Conservation (phyloP, 352 stramenopile genomes). For the Phytophthora hybrid region DNA sequence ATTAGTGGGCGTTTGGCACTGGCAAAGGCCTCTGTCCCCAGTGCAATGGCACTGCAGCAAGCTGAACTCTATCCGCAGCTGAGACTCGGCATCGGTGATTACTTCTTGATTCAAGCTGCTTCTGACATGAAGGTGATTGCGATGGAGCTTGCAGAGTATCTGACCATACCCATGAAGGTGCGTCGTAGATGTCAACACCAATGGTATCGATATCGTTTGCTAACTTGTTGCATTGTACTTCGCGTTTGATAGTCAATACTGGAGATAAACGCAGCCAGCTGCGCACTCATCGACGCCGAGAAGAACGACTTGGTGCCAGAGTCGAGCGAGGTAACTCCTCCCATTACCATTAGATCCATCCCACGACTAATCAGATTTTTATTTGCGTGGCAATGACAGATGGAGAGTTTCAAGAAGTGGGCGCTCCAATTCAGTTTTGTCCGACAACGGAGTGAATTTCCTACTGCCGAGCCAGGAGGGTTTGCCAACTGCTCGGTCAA, state of each 20-base stretch:
- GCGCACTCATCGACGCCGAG: slow-evolving; percentile 51
- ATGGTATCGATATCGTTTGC: background rate
- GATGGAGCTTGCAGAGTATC: slow-evolving; percentile 72
- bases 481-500: slow-evolving; percentile 71
- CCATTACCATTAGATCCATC: background rate
- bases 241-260: slow-evolving; percentile 36
- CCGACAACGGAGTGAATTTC: slow-evolving; percentile 47
- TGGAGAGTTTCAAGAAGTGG: slow-evolving; percentile 82
- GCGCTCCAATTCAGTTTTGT: slow-evolving; percentile 70
- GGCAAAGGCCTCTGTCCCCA: slow-evolving; percentile 39
- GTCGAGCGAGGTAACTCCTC: slow-evolving; percentile 46
- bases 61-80: slow-evolving; percentile 62
- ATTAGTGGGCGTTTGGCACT: slow-evolving; percentile 66
- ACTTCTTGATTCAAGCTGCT: slow-evolving; percentile 51
- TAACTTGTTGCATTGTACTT: background rate
- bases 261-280: slow-evolving; percentile 38
- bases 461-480: slow-evolving; percentile 44
- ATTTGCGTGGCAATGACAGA: slow-evolving; percentile 34
- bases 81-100: slow-evolving; percentile 77
- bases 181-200: background rate
- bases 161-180: slow-evolving; percentile 64
- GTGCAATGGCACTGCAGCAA: slow-evolving; percentile 55
- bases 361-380: background rate
- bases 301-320: slow-evolving; percentile 47
- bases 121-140: slow-evolving; percentile 72